Conservation (phyloP, 805 yeast genomes). For the Starmerella stigmatis region DNA sequence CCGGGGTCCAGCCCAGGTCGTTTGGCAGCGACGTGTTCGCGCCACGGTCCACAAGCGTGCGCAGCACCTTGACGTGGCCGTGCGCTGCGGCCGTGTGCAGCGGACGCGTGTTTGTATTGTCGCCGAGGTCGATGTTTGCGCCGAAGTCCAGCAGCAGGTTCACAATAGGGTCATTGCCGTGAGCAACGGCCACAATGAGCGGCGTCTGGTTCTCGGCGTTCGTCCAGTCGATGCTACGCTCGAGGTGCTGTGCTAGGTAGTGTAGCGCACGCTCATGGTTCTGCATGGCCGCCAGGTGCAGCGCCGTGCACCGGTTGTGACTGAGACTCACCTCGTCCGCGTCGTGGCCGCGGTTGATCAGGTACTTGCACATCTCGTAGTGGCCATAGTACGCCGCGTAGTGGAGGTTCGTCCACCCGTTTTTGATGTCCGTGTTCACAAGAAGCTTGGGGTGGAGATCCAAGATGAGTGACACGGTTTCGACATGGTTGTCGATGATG, state of each 20-base stretch:
- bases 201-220: constrained; percentile 39
- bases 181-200: constrained; percentile 54
- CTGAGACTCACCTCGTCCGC: constrained; percentile 39
- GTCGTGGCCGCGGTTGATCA: constrained; percentile 50
- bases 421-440: constrained; percentile 53
- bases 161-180: constrained; percentile 53
- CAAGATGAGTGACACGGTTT: constrained; percentile 55
- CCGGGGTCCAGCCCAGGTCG: constrained; percentile 53
- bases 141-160: constrained; percentile 59
- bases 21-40: constrained; percentile 44
- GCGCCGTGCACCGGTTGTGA: constrained; percentile 51
- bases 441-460: constrained; percentile 57
- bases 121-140: constrained; percentile 64
- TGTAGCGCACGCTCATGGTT: constrained; percentile 67
- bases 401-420: constrained; percentile 79
- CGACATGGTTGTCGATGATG: constrained; percentile 48
- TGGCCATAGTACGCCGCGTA: constrained; percentile 69
- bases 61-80: constrained; percentile 50
- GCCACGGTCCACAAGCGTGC: constrained; percentile 41
- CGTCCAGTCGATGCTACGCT: constrained; percentile 46
- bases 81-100: constrained; percentile 71
- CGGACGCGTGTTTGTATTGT: constrained; percentile 69
- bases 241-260: constrained; percentile 55
- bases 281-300: constrained; percentile 56
- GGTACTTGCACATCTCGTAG: constrained; percentile 49